Conservation (phyloP, 208 protist species). For the Crithidia expoeki region DNA sequence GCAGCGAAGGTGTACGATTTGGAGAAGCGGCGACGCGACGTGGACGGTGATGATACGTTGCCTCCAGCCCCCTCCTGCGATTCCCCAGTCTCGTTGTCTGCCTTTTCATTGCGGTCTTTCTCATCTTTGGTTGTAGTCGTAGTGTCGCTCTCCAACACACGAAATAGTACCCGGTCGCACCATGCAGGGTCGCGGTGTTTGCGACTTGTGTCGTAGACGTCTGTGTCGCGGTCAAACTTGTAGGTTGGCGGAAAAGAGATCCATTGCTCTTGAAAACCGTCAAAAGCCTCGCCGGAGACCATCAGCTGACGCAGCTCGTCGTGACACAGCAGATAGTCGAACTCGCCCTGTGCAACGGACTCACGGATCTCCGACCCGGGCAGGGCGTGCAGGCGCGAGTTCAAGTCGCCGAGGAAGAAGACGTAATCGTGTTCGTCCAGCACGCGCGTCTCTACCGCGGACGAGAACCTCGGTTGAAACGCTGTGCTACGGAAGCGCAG, state of each 20-base stretch:
- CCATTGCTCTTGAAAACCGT: slow-evolving; percentile 87
- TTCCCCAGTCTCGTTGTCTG: neutral
- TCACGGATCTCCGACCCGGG: slow-evolving; percentile 38
- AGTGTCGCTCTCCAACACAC: slow-evolving; percentile 32
- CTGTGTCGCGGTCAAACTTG: slow-evolving; percentile 82
- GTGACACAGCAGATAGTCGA: slow-evolving; percentile 67
- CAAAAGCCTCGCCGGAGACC: slow-evolving; percentile 74
- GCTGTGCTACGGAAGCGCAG: slow-evolving; percentile 36
- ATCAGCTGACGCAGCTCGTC: slow-evolving; percentile 86
- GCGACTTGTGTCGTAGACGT: slow-evolving; percentile 80
- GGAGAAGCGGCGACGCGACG: slow-evolving; percentile 11
- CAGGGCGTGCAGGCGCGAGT: slow-evolving; percentile 89
- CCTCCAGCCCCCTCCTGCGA: neutral
- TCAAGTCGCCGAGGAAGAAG: slow-evolving; percentile 94
- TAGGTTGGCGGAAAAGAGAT: slow-evolving; percentile 93
- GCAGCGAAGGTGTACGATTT: slow-evolving; percentile 5
- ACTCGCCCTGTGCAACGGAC: slow-evolving; percentile 36
- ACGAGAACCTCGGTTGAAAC: slow-evolving; percentile 29
- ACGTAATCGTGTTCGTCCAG: slow-evolving; percentile 90
- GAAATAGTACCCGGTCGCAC: slow-evolving; percentile 91
- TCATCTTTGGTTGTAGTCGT: neutral
- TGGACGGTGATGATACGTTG: neutral
- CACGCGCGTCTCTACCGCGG: slow-evolving; percentile 46
- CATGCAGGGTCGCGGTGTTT: slow-evolving; percentile 88
- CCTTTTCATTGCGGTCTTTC: neutral